Percentiles rank a stretch among this genome's conserved stretches.
Evolutionary conservation across 1,139 yeast genomes (phyloP).

Genomic region (Protomyces gravidus): DNA sequence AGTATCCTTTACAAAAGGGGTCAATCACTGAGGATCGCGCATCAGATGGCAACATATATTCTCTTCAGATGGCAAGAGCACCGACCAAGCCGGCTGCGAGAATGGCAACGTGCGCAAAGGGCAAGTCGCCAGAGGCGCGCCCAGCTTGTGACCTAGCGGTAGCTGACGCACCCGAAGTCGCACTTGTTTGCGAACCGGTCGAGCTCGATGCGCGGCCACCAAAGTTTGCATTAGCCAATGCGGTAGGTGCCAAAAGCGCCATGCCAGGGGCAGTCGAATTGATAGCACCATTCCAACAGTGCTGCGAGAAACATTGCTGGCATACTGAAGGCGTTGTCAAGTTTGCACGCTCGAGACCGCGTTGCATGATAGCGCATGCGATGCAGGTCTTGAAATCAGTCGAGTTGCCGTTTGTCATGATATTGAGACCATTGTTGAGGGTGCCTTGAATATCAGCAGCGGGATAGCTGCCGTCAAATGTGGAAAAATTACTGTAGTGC

Average conservation of each 20-base stretch:
- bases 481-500: constrained; percentile 63
- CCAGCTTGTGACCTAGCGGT: constrained; percentile 8
- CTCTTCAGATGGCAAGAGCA: too few relatives aligned
- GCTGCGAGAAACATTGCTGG: constrained; percentile 60
- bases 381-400: constrained; percentile 80
- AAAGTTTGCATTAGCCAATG: constrained; percentile 8
- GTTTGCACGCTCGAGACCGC: constrained; percentile 71
- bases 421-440: constrained; percentile 59
- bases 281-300: constrained; percentile 71
- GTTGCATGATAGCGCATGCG: constrained; percentile 81
- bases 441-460: constrained; percentile 56
- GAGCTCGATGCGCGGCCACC: constrained; percentile 9
- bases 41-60: too few relatives aligned
- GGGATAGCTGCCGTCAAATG: constrained; percentile 61
- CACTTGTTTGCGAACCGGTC: too few relatives aligned
- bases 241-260: constrained; percentile 17
- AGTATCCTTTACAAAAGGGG: too few relatives aligned
- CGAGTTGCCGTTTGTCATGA: constrained; percentile 64
- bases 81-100: background rate
- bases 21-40: too few relatives aligned
- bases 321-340: constrained; percentile 66
- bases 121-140: background rate
- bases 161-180: background rate
- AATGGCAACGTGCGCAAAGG: background rate
- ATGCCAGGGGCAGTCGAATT: constrained; percentile 9